These are phyloP conservation scores for Diplotaxis tenuifolia DNA, from an alignment of 345 rosid species.

Conservation along the genomic window DNA sequence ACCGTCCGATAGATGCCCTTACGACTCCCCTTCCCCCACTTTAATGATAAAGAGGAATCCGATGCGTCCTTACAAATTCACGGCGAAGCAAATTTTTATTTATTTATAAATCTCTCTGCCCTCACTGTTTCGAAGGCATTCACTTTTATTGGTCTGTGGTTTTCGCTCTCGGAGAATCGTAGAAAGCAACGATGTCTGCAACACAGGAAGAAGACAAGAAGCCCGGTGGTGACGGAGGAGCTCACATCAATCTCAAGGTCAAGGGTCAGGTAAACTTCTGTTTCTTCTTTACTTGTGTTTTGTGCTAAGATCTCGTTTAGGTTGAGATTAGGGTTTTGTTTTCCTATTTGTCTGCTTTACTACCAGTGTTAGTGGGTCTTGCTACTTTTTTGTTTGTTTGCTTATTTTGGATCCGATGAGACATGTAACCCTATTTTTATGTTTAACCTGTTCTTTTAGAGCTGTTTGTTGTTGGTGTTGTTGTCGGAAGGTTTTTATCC, in stretches of 20 bases:
- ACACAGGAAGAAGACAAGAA: constrained; percentile 72
- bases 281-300: not conserved
- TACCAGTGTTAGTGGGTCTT: not conserved
- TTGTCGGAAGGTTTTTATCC: not conserved
- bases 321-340: constrained; percentile 1
- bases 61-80: constrained; percentile 30
- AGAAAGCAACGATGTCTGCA: constrained; percentile 34
- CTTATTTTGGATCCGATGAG: not conserved
- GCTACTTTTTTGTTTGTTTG: not conserved
- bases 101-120: not conserved
- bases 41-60: constrained; percentile 17
- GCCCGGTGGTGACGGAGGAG: constrained; percentile 68
- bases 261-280: constrained; percentile 70
- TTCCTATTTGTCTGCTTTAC: not conserved
- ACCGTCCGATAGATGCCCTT: constrained; percentile 33
- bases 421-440: not conserved
- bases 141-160: not conserved
- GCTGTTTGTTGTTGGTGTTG: not conserved
- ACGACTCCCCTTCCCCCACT: not conserved
- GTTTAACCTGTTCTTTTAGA: not conserved
- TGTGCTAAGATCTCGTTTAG: not conserved
- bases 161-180: constrained; percentile 20
- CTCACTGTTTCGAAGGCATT: not conserved
- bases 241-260: constrained; percentile 83
- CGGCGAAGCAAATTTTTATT: not conserved